These are phyloP conservation scores for Gryganskiella cystojenkinii DNA, from an alignment of 192 early-diverging fungal species.

Conservation along the genomic window DNA sequence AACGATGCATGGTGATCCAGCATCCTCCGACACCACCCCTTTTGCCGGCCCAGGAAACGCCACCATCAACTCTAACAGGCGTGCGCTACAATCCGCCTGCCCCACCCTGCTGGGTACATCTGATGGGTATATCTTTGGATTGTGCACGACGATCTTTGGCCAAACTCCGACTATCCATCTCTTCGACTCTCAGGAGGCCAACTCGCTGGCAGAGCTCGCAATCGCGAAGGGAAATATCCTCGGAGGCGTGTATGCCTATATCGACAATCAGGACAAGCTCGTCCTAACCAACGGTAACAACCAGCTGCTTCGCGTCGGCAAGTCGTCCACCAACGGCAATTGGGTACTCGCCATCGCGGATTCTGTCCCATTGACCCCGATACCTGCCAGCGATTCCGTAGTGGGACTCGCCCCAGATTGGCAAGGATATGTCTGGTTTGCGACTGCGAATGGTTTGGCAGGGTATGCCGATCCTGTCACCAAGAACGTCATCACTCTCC, in stretches of 20 bases:
- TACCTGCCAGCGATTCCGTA: slow-evolving; percentile 27
- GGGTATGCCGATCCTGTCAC: slow-evolving; percentile 23
- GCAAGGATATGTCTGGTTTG: slow-evolving; percentile 37
- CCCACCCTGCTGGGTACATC: slow-evolving; percentile 27
- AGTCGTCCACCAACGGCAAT: slow-evolving; percentile 22
- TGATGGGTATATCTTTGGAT: slow-evolving; percentile 25
- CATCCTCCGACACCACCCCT: slow-evolving; percentile 32
- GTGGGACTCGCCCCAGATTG: slow-evolving; percentile 33
- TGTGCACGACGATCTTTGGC: slow-evolving; percentile 27
- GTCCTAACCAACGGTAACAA: slow-evolving; percentile 26
- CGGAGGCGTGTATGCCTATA: slow-evolving; percentile 27
- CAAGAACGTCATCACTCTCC: slow-evolving; percentile 15
- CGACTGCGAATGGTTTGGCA: slow-evolving; percentile 27
- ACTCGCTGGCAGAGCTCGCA: slow-evolving; percentile 28
- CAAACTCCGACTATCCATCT: slow-evolving; percentile 28
- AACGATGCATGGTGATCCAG: slow-evolving; percentile 33
- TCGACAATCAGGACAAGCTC: slow-evolving; percentile 28
- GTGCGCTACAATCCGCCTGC: slow-evolving; percentile 32
- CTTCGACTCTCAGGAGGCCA: slow-evolving; percentile 30
- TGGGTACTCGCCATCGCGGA: slow-evolving; percentile 17
- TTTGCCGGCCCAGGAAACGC: slow-evolving; percentile 33
- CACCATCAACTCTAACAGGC: slow-evolving; percentile 17
- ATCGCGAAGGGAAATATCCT: slow-evolving; percentile 27
- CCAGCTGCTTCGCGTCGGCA: slow-evolving; percentile 26
- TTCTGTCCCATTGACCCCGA: slow-evolving; percentile 21